phyloP scores from a whole-genome alignment of 1,139 yeast genomes.

The Hansenula sp. region DNA sequence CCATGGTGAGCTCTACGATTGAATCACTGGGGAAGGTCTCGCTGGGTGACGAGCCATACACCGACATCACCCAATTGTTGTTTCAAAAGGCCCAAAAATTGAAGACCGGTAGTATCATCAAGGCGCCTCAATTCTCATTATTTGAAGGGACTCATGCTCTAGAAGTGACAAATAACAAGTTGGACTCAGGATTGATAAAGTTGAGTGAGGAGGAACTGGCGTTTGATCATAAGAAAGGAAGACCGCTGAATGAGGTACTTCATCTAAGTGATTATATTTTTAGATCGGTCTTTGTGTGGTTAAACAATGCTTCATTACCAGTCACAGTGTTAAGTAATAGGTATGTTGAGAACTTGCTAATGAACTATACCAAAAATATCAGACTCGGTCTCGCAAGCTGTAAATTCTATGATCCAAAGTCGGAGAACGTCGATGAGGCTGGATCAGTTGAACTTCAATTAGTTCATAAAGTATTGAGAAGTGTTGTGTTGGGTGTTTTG shows the following conservation, averaged over 20 bases:
- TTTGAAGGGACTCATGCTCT: conserved; percentile 75
- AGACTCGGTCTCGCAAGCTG: conserved; percentile 20
- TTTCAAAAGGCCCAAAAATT: conserved; percentile 31
- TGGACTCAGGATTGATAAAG: conserved; percentile 59
- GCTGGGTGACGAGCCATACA: conserved; percentile 17
- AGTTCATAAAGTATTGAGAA: conserved; percentile 46
- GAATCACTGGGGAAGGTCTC: neutral
- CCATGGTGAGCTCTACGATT: conserved; percentile 1
- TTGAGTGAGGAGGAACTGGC: conserved; percentile 35
- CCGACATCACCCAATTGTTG: conserved; percentile 44
- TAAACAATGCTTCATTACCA: conserved; percentile 57
- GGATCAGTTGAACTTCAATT: conserved; percentile 17
- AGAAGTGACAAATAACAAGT: conserved; percentile 55
- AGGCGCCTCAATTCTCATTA: conserved; percentile 50
- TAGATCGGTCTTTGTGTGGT: conserved; percentile 53
- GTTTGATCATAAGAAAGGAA: conserved; percentile 24
- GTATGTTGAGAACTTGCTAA: conserved; percentile 54
- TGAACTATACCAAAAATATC: conserved; percentile 30
- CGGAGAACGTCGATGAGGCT: conserved; percentile 1
- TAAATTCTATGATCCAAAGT: conserved; percentile 17
- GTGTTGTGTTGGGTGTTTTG: conserved; percentile 45
- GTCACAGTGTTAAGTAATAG: conserved; percentile 63
- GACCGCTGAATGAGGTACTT: conserved; percentile 35
- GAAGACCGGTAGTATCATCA: conserved; percentile 41
- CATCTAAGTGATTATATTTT: conserved; percentile 44